Conservation (phyloP, 345 rosid species). For the Hibiscus mutabilis region DNA sequence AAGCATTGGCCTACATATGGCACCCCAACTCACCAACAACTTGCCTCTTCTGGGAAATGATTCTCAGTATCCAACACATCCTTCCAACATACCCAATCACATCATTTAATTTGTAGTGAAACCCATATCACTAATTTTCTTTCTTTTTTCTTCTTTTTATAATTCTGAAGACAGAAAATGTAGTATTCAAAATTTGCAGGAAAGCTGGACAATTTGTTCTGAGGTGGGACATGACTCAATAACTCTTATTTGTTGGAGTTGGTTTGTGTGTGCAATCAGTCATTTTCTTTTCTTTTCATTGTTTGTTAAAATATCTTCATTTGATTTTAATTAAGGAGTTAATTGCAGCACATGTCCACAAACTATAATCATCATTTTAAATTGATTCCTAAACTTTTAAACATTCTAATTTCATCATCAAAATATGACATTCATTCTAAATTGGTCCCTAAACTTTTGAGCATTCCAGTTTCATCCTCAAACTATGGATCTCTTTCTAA, state of each 20-base stretch:
- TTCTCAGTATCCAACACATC: background rate
- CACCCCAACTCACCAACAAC: background rate
- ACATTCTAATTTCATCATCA: too few relatives aligned
- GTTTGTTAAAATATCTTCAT: conserved; percentile 15
- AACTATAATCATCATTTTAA: too few relatives aligned
- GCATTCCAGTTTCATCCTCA: too few relatives aligned
- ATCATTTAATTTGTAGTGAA: conserved; percentile 5
- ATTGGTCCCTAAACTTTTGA: too few relatives aligned
- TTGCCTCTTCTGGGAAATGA: background rate
- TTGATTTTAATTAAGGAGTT: background rate
- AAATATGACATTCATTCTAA: too few relatives aligned
- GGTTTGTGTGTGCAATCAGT: conserved; percentile 16
- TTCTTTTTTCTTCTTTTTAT: too few relatives aligned
- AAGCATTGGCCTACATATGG: background rate
- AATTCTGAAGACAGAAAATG: too few relatives aligned
- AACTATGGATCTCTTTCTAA: too few relatives aligned
- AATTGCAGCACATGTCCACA: too few relatives aligned
- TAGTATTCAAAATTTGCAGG: background rate
- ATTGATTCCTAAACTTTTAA: too few relatives aligned
- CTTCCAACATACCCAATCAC: conserved; percentile 17
- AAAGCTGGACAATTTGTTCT: background rate
- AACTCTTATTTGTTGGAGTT: conserved; percentile 20
- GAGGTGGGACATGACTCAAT: conserved; percentile 28
- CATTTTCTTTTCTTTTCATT: background rate
- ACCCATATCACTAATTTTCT: too few relatives aligned